Evolutionary conservation across 768 basidiomycete genomes (phyloP), one percentile per base, ranked within the genome.

Genomic region (Leucosporidium creatinivorum): DNA sequence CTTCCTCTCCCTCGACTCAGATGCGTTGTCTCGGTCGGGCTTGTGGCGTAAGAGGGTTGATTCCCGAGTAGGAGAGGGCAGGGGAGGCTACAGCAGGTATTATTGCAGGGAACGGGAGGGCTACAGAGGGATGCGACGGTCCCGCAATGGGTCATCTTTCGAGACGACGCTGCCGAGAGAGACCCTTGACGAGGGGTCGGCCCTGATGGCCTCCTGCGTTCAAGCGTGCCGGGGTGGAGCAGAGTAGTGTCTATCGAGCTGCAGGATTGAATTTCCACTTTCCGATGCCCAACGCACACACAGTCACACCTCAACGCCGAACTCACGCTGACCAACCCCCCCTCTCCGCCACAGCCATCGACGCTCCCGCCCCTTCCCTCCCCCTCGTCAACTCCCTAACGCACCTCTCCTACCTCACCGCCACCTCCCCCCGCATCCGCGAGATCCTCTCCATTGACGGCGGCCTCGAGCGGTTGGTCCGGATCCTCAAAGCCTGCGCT

Each of bases 401-500:
- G 36, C 92, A 96, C 80, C 87, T 97, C 64, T 89, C 89, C 59
- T 93, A 96, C 80, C 88, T 99, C 71, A 98, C 94, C 12, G 92
- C 91, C 1, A 97, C 96, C 9, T 96, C 93, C 0, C 93, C 96
- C 2, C 86, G 93, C 63, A 98, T 99, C 80, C 87, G 94, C 66
- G 96, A 99, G 80, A 97, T 96, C 74, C 89, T 99, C 85, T 94
- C 93, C 33, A 87, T 89, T 84, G 94, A 98, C 76, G 96, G 96
- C 57, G 96, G 96, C 1, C 85, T 99, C 23, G 96, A 99, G 77
- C 87, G 94, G 19, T 87, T 99, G 36, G 89, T 98, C 19, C 85
- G 89, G 65, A 91, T 99, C 69, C 82, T 76, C 75, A 89, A 93
- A 69, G 91, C 90, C 74, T 92, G 91, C 62, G 62, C 72, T 68